Evolutionary conservation across 1,284 basidiomycete species (phyloP).

Genomic region (Leccinum brunneo-olivaceum): DNA sequence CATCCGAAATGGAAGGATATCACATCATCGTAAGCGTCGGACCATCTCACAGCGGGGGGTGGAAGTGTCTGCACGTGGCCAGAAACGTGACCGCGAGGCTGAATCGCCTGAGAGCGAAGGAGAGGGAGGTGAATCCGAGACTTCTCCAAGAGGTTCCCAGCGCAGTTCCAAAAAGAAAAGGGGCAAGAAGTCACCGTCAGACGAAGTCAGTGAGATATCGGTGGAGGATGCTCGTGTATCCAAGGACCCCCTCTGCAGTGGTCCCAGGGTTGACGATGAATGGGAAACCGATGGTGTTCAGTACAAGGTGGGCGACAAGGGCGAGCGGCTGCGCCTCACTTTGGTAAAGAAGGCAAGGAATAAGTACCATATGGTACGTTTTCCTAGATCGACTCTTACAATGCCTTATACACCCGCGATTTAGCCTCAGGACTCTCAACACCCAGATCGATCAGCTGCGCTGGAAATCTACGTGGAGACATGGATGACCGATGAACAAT

Average conservation of each 20-base stretch:
- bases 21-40: slow-evolving; percentile 40
- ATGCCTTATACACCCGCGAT: slow-evolving; percentile 7
- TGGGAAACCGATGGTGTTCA: slow-evolving; percentile 64
- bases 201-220: slow-evolving; percentile 32
- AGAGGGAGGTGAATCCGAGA: slow-evolving; percentile 15
- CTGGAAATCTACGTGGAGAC: slow-evolving; percentile 65
- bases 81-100: slow-evolving; percentile 56
- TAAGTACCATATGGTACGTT: slow-evolving; percentile 64
- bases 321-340: slow-evolving; percentile 60
- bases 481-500: slow-evolving; percentile 73
- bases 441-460: slow-evolving; percentile 61
- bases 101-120: slow-evolving; percentile 44
- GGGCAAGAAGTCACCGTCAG: slow-evolving; percentile 21
- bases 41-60: slow-evolving; percentile 45
- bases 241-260: slow-evolving; percentile 43
- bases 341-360: slow-evolving; percentile 62
- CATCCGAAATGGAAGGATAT: slow-evolving; percentile 31
- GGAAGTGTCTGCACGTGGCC: slow-evolving; percentile 42
- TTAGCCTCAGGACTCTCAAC: slow-evolving; percentile 69
- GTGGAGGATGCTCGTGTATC: slow-evolving; percentile 42
- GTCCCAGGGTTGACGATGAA: slow-evolving; percentile 61
- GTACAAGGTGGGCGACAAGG: slow-evolving; percentile 66
- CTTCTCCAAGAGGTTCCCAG: slow-evolving; percentile 19
- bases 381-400: neutral
- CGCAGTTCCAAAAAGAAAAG: slow-evolving; percentile 33